phyloP scores from a whole-genome alignment of 768 basidiomycete species.

The Termitomyces heimii region DNA sequence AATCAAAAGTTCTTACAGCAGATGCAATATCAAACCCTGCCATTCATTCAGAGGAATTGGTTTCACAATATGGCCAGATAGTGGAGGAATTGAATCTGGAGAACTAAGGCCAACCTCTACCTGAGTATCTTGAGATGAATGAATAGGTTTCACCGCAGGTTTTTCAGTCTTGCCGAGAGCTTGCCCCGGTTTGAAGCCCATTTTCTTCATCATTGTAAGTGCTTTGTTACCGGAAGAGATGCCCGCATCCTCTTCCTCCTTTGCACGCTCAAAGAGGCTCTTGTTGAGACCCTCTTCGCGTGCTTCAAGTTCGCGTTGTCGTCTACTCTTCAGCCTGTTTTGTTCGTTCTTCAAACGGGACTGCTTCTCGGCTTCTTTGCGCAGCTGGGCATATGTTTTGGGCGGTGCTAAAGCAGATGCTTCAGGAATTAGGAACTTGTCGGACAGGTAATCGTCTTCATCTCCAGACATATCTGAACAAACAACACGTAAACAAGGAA shows the following conservation, averaged over 20 bases:
- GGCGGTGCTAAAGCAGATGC: conserved; percentile 29
- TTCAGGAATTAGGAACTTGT: conserved; percentile 67
- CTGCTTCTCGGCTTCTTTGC: conserved; percentile 57
- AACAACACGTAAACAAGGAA: conserved; percentile 16
- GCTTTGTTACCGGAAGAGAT: conserved; percentile 63
- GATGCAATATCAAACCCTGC: conserved; percentile 50
- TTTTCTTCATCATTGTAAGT: conserved; percentile 87
- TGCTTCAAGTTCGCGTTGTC: conserved; percentile 67
- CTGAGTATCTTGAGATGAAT: not conserved
- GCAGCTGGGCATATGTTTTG: conserved; percentile 65
- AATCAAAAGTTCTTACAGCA: conserved; percentile 1
- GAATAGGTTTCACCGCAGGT: conserved; percentile 3
- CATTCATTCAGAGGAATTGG: conserved; percentile 78
- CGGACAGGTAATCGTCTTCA: conserved; percentile 78
- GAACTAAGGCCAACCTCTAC: not conserved
- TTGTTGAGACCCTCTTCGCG: conserved; percentile 73
- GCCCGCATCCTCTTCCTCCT: conserved; percentile 55
- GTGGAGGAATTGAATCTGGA: not conserved
- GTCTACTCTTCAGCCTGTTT: conserved; percentile 57
- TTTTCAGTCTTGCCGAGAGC: conserved; percentile 51
- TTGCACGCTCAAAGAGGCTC: conserved; percentile 75
- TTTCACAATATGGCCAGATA: conserved; percentile 42
- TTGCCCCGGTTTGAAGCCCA: conserved; percentile 87
- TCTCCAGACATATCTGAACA: conserved; percentile 52
- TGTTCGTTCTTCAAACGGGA: conserved; percentile 62